Evolutionary conservation across 179 eudicot species (phyloP).

Genomic region (Beta corolliflora): DNA sequence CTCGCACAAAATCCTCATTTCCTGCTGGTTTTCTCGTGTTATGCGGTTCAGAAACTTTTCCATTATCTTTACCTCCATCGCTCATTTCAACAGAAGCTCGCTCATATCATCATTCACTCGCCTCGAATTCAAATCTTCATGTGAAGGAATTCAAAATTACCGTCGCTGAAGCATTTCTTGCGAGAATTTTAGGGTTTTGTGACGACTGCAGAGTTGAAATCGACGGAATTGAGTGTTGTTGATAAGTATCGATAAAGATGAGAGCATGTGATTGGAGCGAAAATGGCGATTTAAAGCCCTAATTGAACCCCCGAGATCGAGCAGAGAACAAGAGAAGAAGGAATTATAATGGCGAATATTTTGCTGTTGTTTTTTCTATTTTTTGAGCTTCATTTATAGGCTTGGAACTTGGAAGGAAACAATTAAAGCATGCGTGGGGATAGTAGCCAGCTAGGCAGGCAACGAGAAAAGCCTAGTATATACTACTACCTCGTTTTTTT

Average conservation of each 20-base stretch:
- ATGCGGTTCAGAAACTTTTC: conserved; percentile 10
- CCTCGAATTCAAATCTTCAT: neutral
- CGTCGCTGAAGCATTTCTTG: too few relatives aligned
- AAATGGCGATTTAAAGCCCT: neutral
- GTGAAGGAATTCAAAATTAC: too few relatives aligned
- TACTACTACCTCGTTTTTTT: too few relatives aligned
- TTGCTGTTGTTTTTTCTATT: too few relatives aligned
- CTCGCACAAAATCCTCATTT: conserved; percentile 42
- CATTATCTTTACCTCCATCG: conserved; percentile 55
- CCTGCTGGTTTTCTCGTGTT: conserved; percentile 25
- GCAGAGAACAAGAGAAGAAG: neutral
- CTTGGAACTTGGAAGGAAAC: neutral
- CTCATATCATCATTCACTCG: conserved; percentile 20
- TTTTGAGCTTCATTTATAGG: neutral
- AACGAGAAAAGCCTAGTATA: too few relatives aligned
- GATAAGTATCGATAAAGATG: conserved; percentile 7
- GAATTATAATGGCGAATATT: neutral
- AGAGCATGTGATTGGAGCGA: conserved; percentile 5
- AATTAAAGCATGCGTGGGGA: neutral
- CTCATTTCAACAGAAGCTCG: conserved; percentile 57
- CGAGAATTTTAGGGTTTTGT: neutral
- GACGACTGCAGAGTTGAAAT: neutral
- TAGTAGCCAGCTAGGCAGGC: too few relatives aligned
- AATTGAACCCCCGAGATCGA: conserved; percentile 19
- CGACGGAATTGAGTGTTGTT: conserved; percentile 4